Evolutionary conservation across 257 asterid genomes (phyloP).

Genomic region (Catharanthus roseus): DNA sequence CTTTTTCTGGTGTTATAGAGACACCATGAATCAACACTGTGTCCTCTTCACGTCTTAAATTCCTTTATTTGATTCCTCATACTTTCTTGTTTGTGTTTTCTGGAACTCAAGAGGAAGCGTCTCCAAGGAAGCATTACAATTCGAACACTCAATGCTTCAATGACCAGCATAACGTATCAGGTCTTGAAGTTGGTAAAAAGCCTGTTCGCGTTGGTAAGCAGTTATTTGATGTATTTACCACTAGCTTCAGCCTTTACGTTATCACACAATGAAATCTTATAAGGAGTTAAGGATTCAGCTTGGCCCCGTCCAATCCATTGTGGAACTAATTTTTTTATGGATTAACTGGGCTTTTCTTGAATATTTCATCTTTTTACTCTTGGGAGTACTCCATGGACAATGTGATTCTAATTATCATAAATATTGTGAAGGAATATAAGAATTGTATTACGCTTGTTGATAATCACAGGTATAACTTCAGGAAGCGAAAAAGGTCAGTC

Average conservation of each 20-base stretch:
- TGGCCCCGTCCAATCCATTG: not conserved
- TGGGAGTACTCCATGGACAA: not conserved
- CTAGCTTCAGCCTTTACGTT: not conserved
- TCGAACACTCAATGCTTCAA: too few species aligned
- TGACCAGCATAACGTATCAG: slow-evolving; percentile 21
- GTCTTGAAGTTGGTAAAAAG: slow-evolving; percentile 26
- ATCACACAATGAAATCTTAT: not conserved
- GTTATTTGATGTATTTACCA: not conserved
- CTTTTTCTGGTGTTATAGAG: not conserved
- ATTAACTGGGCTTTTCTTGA: not conserved
- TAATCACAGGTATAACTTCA: not conserved
- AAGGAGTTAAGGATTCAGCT: not conserved
- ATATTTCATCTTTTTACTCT: not conserved
- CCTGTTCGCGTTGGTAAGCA: slow-evolving; percentile 73
- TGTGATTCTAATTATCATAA: not conserved
- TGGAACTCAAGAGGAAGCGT: too few species aligned
- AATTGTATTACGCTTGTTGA: not conserved
- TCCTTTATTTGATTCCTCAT: slow-evolving; percentile 15
- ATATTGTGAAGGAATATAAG: too few species aligned
- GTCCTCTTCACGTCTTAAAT: slow-evolving; percentile 12
- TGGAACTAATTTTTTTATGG: not conserved
- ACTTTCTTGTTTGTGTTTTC: too few species aligned
- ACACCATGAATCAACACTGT: not conserved
- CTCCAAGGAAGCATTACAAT: too few species aligned
- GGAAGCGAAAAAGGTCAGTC: not conserved